Evolutionary conservation across 805 yeast genomes (phyloP).

Genomic region (Nakazawaea wickerhamii): DNA sequence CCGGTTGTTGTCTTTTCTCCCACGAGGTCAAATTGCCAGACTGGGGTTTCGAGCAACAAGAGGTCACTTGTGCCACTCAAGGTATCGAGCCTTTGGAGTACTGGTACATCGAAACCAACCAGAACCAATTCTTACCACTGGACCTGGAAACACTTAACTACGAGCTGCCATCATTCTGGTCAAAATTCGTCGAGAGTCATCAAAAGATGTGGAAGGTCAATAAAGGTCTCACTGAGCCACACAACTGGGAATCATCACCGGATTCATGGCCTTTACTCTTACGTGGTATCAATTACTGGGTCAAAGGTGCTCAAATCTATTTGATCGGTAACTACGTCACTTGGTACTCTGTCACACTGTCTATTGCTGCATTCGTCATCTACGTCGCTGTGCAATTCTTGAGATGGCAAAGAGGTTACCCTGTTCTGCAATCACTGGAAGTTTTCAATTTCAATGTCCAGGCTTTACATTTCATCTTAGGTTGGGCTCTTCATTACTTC

Average conservation of each 20-base stretch:
- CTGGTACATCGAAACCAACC: constrained; percentile 74
- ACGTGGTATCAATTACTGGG: constrained; percentile 85
- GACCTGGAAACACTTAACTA: constrained; percentile 49
- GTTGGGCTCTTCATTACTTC: constrained; percentile 58
- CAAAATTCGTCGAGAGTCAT: constrained; percentile 63
- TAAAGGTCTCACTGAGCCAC: constrained; percentile 62
- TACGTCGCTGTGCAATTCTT: constrained; percentile 42
- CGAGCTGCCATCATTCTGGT: constrained; percentile 45
- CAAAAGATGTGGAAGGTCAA: constrained; percentile 74
- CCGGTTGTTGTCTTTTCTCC: constrained; percentile 74
- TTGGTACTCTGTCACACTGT: constrained; percentile 67
- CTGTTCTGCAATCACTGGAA: constrained; percentile 42
- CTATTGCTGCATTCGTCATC: constrained; percentile 44
- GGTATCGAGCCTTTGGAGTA: constrained; percentile 55
- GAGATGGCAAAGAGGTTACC: constrained; percentile 58
- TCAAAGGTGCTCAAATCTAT: constrained; percentile 56
- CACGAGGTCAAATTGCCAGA: constrained; percentile 69
- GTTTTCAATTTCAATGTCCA: constrained; percentile 63
- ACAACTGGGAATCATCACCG: constrained; percentile 68
- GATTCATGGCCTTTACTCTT: constrained; percentile 66
- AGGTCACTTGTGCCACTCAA: constrained; percentile 72
- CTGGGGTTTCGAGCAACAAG: constrained; percentile 84
- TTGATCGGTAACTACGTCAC: constrained; percentile 72
- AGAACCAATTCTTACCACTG: constrained; percentile 38
- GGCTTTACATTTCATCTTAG: constrained; percentile 54